Percentiles rank a stretch among this genome's conserved stretches.
Conservation (phyloP, 2,329 filamentous ascomycete genomes). For the Talaromyces funiculosus region DNA sequence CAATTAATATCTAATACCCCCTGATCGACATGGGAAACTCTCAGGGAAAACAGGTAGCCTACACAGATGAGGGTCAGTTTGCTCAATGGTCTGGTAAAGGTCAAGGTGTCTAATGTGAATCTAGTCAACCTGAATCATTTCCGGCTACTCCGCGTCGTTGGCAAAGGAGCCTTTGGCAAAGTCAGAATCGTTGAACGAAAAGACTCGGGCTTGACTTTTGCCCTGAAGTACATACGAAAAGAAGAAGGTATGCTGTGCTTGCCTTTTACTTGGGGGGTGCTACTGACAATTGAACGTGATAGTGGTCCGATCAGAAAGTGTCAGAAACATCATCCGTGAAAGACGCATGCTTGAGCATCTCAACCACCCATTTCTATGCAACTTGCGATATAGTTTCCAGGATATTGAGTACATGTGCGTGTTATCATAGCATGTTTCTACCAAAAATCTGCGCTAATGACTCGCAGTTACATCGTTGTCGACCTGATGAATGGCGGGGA, state of each 20-base stretch:
- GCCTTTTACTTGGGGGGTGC: background rate
- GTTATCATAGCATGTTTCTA: background rate
- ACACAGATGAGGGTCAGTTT: slow-evolving; percentile 81
- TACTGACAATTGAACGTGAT: slow-evolving; percentile 22
- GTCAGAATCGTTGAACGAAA: slow-evolving; percentile 98
- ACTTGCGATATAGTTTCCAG: slow-evolving; percentile 97
- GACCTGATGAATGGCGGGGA: slow-evolving; percentile 98
- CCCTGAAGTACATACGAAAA: slow-evolving; percentile 96
- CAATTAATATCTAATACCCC: slow-evolving; percentile 3
- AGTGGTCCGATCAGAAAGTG: slow-evolving; percentile 97
- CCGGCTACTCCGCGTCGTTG: slow-evolving; percentile 86
- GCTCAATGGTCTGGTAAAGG: slow-evolving; percentile 18
- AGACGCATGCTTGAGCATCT: slow-evolving; percentile 96
- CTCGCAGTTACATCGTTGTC: slow-evolving; percentile 73
- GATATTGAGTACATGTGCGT: slow-evolving; percentile 96
- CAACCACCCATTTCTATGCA: slow-evolving; percentile 97
- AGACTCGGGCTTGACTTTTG: slow-evolving; percentile 88
- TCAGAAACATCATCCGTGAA: slow-evolving; percentile 96
- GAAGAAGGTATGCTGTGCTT: slow-evolving; percentile 70
- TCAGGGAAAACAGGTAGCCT: slow-evolving; percentile 86
- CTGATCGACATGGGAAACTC: slow-evolving; percentile 73
- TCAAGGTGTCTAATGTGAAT: background rate
- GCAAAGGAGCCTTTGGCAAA: slow-evolving; percentile 96
- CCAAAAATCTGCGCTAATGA: slow-evolving; percentile 22
- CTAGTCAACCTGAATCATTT: slow-evolving; percentile 96